A percentile compares a stretch with the other conserved stretches of the same genome.
These are phyloP conservation scores for Setaria italica DNA, from an alignment of 202 grass and related monocot species.

Conservation along the genomic window DNA sequence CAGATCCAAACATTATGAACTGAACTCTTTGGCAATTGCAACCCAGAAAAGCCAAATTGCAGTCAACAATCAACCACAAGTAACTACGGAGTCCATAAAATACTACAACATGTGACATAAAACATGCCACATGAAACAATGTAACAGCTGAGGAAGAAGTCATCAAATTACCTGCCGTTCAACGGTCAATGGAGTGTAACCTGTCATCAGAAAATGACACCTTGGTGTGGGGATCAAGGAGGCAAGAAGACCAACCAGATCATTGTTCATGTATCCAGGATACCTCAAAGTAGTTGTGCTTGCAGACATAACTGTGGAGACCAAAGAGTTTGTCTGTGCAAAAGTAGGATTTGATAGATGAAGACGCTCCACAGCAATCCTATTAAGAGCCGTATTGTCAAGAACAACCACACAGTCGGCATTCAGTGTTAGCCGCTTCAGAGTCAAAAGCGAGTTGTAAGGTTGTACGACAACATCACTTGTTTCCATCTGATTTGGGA, in stretches of 20 bases:
- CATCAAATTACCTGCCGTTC: constrained; percentile 90
- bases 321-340: constrained; percentile 97
- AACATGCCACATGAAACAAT: constrained; percentile 27
- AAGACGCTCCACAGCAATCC: constrained; percentile 96
- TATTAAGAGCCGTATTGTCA: constrained; percentile 97
- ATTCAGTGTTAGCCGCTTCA: constrained; percentile 89
- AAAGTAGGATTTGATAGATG: constrained; percentile 97
- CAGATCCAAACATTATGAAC: constrained; percentile 43
- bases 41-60: constrained; percentile 34
- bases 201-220: constrained; percentile 99
- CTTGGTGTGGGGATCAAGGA: constrained; percentile 95
- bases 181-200: constrained; percentile 94
- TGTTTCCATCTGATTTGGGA: constrained; percentile 98
- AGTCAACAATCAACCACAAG: constrained; percentile 13
- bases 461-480: constrained; percentile 99
- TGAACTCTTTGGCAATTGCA: background rate
- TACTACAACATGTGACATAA: constrained; percentile 17
- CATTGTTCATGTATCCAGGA: constrained; percentile 99
- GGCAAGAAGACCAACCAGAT: constrained; percentile 96
- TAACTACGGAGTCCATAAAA: constrained; percentile 23
- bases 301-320: constrained; percentile 99
- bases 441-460: constrained; percentile 94
- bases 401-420: constrained; percentile 99
- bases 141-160: constrained; percentile 22
- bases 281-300: constrained; percentile 98